Evolutionary conservation across 2,329 filamentous ascomycete genomes (phyloP).

Genomic region (Aspergillus tubingensis): DNA sequence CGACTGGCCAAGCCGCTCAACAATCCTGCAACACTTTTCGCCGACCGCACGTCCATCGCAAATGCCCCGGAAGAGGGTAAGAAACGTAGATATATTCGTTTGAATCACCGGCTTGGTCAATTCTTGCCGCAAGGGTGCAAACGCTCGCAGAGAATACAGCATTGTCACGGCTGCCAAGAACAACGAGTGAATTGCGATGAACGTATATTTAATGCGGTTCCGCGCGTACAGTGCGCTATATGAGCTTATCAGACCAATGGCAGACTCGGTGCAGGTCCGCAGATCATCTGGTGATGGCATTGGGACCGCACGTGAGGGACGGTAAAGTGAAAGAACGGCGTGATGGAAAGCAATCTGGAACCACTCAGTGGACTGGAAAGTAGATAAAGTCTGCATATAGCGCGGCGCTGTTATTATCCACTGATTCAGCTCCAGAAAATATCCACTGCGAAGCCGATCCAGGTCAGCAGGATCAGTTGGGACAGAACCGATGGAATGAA

Average conservation of each 20-base stretch:
- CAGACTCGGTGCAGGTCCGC: constrained; percentile 13
- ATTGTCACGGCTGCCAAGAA: constrained; percentile 34
- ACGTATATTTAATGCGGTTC: constrained; percentile 31
- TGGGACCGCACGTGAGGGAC: constrained; percentile 26
- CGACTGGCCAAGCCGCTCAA: constrained; percentile 21
- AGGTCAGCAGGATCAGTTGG: background rate
- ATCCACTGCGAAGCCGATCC: constrained; percentile 1
- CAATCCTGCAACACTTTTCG: constrained; percentile 21
- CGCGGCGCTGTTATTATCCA: constrained; percentile 29
- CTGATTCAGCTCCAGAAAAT: constrained; percentile 19
- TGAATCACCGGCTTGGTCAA: constrained; percentile 13
- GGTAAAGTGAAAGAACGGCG: constrained; percentile 26
- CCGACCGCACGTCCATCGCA: constrained; percentile 20
- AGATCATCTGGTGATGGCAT: constrained; percentile 14
- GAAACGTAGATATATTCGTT: constrained; percentile 15
- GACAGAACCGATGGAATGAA: constrained; percentile 19
- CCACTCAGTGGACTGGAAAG: constrained; percentile 31
- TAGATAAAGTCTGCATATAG: constrained; percentile 23
- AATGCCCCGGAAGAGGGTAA: constrained; percentile 14
- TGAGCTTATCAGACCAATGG: constrained; percentile 16
- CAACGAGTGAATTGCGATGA: constrained; percentile 28
- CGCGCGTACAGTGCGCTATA: constrained; percentile 27
- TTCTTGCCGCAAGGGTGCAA: constrained; percentile 16
- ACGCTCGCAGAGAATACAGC: constrained; percentile 29
- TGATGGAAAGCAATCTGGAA: constrained; percentile 32